Evolutionary conservation across 2,329 filamentous ascomycete species (phyloP).

Genomic region (Sporothrix pallida): DNA sequence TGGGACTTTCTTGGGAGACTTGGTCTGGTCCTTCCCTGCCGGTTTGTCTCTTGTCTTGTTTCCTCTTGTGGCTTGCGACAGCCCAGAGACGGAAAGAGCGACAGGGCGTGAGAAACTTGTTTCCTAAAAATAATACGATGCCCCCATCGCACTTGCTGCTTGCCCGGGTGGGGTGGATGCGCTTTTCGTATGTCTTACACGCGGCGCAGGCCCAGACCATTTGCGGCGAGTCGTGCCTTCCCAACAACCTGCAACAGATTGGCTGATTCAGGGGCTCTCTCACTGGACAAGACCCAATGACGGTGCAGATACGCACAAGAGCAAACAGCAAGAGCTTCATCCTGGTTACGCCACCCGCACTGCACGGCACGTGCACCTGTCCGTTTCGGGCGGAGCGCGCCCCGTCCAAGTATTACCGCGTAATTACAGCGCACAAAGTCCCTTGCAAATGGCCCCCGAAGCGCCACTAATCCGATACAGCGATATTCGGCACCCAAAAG

Average conservation of each 20-base stretch:
- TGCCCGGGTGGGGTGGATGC: not conserved
- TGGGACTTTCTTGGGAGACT: conserved; percentile 10
- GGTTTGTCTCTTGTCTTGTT: not conserved
- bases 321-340: conserved; percentile 14
- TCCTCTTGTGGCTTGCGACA: not conserved
- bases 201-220: conserved; percentile 16
- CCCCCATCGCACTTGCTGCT: conserved; percentile 10
- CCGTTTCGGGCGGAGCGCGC: not conserved
- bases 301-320: conserved; percentile 14
- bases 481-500: not conserved
- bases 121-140: conserved; percentile 11
- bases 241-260: conserved; percentile 24
- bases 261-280: conserved; percentile 27
- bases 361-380: not conserved
- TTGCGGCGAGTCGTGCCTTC: conserved; percentile 29
- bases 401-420: not conserved
- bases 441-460: not conserved
- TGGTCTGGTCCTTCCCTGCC: conserved; percentile 10
- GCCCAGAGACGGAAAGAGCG: conserved; percentile 13
- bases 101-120: conserved; percentile 15
- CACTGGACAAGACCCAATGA: not conserved
- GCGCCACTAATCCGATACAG: not conserved
- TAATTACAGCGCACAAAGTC: conserved; percentile 14
- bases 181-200: conserved; percentile 18
- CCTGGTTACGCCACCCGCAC: not conserved